These are phyloP conservation scores for Colletotrichum caudatum DNA, from an alignment of 2,329 filamentous ascomycete genomes.

Conservation along the genomic window DNA sequence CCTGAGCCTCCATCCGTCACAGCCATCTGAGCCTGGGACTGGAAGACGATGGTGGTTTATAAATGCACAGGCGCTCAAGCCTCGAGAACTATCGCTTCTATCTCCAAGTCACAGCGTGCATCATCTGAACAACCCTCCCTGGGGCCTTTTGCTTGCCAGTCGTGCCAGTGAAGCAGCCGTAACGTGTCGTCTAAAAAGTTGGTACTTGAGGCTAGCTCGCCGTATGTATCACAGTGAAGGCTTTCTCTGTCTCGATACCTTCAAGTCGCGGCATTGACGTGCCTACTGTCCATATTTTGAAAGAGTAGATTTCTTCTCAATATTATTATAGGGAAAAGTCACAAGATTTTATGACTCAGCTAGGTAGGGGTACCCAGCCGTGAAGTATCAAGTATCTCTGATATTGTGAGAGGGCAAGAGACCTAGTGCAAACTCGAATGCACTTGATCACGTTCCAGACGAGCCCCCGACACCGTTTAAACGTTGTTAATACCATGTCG, in stretches of 20 bases:
- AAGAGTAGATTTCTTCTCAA: background rate
- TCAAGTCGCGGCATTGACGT: background rate
- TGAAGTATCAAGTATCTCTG: background rate
- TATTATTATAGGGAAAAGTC: too few relatives aligned
- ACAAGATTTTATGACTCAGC: background rate
- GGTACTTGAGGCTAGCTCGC: background rate
- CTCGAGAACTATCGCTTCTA: background rate
- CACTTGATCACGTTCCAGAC: too few relatives aligned
- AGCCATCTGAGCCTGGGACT: background rate
- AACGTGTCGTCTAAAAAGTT: background rate
- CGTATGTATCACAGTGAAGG: background rate
- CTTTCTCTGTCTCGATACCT: background rate
- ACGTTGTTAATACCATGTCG: background rate
- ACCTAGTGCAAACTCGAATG: background rate
- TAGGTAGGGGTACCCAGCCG: background rate
- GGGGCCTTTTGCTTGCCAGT: background rate
- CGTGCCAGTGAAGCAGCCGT: background rate
- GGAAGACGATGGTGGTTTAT: background rate
- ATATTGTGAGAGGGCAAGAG: background rate
- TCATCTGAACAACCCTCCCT: conserved; percentile 8
- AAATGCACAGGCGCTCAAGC: background rate
- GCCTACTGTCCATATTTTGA: too few relatives aligned
- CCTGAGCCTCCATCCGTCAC: too few relatives aligned
- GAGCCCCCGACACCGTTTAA: background rate
- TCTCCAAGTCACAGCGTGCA: conserved; percentile 2